A percentile compares a stretch with the other conserved stretches of the same genome.
Evolutionary conservation across 2,329 filamentous ascomycete species (phyloP).

Genomic region (Penicillium digitatum): DNA sequence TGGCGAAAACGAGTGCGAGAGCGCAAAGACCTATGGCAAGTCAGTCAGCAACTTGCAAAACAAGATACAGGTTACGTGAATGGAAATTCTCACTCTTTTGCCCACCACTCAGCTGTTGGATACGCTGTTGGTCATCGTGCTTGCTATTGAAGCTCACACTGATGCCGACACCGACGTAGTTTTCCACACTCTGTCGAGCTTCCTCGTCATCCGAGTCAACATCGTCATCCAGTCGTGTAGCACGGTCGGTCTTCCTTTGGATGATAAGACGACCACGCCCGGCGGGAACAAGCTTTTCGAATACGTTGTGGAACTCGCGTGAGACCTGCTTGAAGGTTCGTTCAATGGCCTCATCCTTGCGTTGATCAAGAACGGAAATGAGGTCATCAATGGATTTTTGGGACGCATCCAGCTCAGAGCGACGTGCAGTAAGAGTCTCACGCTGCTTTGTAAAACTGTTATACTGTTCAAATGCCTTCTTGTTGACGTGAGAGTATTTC

Average conservation of each 20-base stretch:
- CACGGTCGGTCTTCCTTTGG: constrained; percentile 78
- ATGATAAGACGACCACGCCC: constrained; percentile 90
- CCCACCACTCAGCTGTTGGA: constrained; percentile 93
- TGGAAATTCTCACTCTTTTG: constrained; percentile 76
- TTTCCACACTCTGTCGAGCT: constrained; percentile 67
- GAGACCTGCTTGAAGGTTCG: constrained; percentile 98
- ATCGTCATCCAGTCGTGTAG: constrained; percentile 61
- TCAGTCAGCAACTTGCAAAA: constrained; percentile 10
- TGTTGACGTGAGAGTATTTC: constrained; percentile 97
- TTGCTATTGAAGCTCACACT: constrained; percentile 98
- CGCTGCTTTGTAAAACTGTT: constrained; percentile 93
- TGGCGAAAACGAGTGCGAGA: constrained; percentile 97
- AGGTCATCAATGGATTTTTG: constrained; percentile 87
- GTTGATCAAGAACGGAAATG: constrained; percentile 85
- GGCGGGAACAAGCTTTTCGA: constrained; percentile 90
- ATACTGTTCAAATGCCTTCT: constrained; percentile 99
- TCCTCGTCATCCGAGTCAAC: constrained; percentile 63
- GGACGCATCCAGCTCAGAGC: constrained; percentile 80
- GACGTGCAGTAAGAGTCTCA: constrained; percentile 76
- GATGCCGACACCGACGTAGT: constrained; percentile 94
- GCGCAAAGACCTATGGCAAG: constrained; percentile 72
- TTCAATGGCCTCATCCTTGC: constrained; percentile 97
- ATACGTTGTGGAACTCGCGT: constrained; percentile 85
- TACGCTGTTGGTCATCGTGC: constrained; percentile 95
- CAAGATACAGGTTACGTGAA: background rate